A percentile compares a stretch with the other conserved stretches of the same genome.
Conservation (phyloP, 2,329 filamentous ascomycete species). For the Claviceps arundinis region DNA sequence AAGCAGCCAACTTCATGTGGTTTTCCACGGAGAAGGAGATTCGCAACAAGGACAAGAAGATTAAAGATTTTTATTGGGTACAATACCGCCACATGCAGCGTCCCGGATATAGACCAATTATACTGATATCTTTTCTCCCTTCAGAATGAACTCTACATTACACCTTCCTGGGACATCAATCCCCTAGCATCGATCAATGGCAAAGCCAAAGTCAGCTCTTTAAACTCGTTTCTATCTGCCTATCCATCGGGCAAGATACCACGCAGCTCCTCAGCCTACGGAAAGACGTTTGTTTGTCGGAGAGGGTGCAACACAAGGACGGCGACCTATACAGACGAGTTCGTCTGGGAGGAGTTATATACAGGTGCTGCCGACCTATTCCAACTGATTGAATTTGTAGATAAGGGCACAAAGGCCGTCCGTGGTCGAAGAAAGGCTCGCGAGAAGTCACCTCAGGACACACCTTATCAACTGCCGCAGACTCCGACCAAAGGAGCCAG, state of each 20-base stretch:
- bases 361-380: conserved; percentile 50
- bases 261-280: conserved; percentile 57
- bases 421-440: conserved; percentile 19
- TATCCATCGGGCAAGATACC: conserved; percentile 68
- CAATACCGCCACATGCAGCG: conserved; percentile 7
- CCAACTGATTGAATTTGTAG: conserved; percentile 51
- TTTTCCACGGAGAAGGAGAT: conserved; percentile 88
- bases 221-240: conserved; percentile 48
- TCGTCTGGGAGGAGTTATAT: conserved; percentile 81
- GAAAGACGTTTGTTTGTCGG: conserved; percentile 81
- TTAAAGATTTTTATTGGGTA: conserved; percentile 63
- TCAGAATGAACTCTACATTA: conserved; percentile 85
- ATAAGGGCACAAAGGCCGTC: conserved; percentile 59
- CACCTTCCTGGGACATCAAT: conserved; percentile 75
- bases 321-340: conserved; percentile 83
- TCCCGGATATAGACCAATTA: not conserved
- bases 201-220: conserved; percentile 69
- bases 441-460: conserved; percentile 19
- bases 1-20: conserved; percentile 86
- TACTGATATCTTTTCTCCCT: not conserved
- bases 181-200: conserved; percentile 82
- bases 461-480: conserved; percentile 20
- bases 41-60: conserved; percentile 67
- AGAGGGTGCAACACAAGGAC: conserved; percentile 82
- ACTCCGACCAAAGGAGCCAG: conserved; percentile 24